Percentiles rank a stretch among this genome's conserved stretches.
Evolutionary conservation across 441 rosid species (phyloP).

Genomic region (Iberis amara): DNA sequence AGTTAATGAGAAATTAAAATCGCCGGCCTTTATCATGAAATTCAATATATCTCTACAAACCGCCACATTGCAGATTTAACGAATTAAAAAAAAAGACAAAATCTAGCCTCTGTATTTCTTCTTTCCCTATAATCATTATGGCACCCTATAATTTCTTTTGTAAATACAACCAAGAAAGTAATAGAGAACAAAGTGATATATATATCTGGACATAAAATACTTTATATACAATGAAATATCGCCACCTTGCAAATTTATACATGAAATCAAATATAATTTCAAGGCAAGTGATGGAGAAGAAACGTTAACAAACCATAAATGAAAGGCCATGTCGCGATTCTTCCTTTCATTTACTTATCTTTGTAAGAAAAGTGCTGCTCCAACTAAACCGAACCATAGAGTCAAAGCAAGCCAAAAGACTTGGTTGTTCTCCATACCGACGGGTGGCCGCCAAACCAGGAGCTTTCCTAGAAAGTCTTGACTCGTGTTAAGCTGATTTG

Average conservation of each 20-base stretch:
- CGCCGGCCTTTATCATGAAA: too few species aligned
- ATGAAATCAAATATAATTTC: slow-evolving; percentile 26
- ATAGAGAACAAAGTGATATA: slow-evolving; percentile 12
- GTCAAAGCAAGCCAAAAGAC: slow-evolving; percentile 75
- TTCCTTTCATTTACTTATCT: slow-evolving; percentile 34
- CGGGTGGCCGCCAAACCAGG: slow-evolving; percentile 72
- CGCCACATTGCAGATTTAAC: too few species aligned
- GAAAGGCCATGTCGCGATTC: slow-evolving; percentile 15
- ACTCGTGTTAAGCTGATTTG: slow-evolving; percentile 69
- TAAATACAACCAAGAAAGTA: not conserved
- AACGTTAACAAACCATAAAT: slow-evolving; percentile 24
- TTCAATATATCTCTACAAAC: too few species aligned
- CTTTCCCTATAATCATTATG: too few species aligned
- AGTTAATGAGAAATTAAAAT: too few species aligned
- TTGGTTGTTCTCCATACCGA: slow-evolving; percentile 57
- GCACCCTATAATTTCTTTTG: too few species aligned
- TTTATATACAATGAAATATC: slow-evolving; percentile 21
- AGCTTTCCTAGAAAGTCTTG: slow-evolving; percentile 66
- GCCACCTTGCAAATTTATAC: slow-evolving; percentile 25
- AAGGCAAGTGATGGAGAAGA: slow-evolving; percentile 15
- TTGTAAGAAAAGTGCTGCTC: slow-evolving; percentile 75
- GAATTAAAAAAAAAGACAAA: too few species aligned
- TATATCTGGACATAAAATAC: slow-evolving; percentile 5
- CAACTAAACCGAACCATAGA: slow-evolving; percentile 81
- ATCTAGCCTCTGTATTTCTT: too few species aligned